Percentiles rank a stretch among this genome's conserved stretches.
phyloP scores from a whole-genome alignment of 176 grass and related monocot species.

The Avena insularis region DNA sequence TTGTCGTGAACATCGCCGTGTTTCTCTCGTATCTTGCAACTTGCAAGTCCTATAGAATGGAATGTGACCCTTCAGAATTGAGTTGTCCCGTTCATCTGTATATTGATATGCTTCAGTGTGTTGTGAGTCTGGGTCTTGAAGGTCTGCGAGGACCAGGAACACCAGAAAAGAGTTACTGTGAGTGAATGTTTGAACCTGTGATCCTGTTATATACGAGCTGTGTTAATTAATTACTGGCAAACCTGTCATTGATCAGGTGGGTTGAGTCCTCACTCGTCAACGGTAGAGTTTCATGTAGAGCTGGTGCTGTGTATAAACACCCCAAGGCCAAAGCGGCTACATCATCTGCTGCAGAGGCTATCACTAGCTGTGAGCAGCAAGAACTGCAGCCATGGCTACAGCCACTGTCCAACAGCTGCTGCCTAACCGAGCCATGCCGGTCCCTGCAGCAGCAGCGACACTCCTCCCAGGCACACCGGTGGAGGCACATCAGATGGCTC shows the following conservation, averaged over 20 bases:
- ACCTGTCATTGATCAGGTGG: not conserved
- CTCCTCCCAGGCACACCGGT: not conserved
- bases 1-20: not conserved
- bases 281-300: not conserved
- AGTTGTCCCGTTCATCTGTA: not conserved
- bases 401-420: not conserved
- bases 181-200: not conserved
- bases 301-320: not conserved
- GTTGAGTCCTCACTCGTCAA: not conserved
- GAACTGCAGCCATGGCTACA: not conserved
- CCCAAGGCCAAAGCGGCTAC: not conserved
- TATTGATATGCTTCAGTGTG: not conserved
- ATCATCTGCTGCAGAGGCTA: not conserved
- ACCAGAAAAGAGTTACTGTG: not conserved
- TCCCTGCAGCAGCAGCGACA: not conserved
- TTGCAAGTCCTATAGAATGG: conserved; percentile 10
- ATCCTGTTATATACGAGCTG: not conserved
- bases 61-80: not conserved
- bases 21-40: not conserved
- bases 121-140: not conserved
- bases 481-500: not conserved
- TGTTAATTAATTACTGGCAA: not conserved
- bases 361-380: not conserved
- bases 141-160: not conserved
- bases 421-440: not conserved